Evolutionary conservation across 164 flowering plant species (phyloP).

Genomic region (Cinnamomum chago): DNA sequence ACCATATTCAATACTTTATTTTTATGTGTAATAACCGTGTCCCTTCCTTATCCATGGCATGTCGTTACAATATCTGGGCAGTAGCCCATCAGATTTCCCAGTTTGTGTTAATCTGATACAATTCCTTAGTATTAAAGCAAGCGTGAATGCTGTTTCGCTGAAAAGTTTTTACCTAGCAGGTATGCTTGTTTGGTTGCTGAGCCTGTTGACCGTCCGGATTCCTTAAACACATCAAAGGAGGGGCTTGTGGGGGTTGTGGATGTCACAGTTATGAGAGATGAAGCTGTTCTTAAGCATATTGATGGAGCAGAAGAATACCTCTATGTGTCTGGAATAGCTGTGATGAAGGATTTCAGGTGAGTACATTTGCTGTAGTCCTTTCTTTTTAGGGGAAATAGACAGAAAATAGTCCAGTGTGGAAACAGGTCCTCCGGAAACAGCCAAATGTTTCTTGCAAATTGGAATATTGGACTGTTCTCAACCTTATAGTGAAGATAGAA

Average conservation of each 20-base stretch:
- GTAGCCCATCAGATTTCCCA: not conserved
- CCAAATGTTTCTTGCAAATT: no score
- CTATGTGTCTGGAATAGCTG: slow-evolving; percentile 88
- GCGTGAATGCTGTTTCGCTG: not conserved
- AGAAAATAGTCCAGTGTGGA: no score
- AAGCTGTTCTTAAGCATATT: slow-evolving; percentile 46
- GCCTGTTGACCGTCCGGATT: slow-evolving; percentile 20
- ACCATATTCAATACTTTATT: no score
- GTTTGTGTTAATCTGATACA: not conserved
- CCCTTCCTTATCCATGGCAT: no score
- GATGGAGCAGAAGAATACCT: slow-evolving; percentile 66
- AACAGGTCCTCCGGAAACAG: no score
- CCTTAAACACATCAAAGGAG: not conserved
- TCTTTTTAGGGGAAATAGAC: not conserved
- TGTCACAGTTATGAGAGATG: slow-evolving; percentile 60
- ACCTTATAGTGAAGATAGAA: no score
- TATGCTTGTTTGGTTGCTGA: slow-evolving; percentile 88
- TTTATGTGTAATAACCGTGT: no score
- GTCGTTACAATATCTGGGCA: no score
- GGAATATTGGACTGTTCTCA: no score
- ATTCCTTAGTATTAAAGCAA: not conserved
- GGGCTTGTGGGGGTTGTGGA: slow-evolving; percentile 75
- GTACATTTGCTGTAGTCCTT: not conserved
- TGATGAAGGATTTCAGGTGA: slow-evolving; percentile 61
- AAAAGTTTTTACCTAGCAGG: slow-evolving; percentile 30